Conservation (phyloP, 352 stramenopile species). For the Phytophthora palmivora region DNA sequence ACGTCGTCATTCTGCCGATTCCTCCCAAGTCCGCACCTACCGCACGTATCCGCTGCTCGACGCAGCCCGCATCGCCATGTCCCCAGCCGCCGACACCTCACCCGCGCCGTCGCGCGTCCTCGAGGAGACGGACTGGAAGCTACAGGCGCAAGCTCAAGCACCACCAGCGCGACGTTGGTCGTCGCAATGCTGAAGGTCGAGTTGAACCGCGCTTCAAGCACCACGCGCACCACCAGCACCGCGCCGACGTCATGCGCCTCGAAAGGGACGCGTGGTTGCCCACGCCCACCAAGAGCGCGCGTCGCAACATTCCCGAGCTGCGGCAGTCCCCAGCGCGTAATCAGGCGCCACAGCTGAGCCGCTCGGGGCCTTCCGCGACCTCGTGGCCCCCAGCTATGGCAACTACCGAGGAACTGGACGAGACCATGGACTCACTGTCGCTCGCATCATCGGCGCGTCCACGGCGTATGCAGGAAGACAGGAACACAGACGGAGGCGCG, state of each 20-base stretch:
- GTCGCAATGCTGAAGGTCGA: constrained; percentile 35
- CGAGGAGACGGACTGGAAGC: constrained; percentile 58
- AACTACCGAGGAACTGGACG: constrained; percentile 32
- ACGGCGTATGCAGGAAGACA: constrained; percentile 38
- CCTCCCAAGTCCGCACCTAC: constrained; percentile 4
- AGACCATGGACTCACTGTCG: constrained; percentile 38
- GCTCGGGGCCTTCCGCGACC: constrained; percentile 52
- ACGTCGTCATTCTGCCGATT: constrained; percentile 35
- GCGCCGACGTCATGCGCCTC: constrained; percentile 40
- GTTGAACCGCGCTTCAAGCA: constrained; percentile 48
- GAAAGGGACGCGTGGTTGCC: constrained; percentile 52
- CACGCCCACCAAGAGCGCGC: constrained; percentile 27
- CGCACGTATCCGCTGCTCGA: constrained; percentile 1
- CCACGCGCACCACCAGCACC: constrained; percentile 44
- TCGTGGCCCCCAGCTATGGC: constrained; percentile 60
- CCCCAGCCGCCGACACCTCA: constrained; percentile 31
- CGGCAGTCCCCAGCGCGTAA: constrained; percentile 20
- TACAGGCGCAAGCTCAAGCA: constrained; percentile 78
- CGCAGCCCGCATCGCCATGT: constrained; percentile 28
- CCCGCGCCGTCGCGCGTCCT: constrained; percentile 23
- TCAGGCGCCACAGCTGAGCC: constrained; percentile 39
- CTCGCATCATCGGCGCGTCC: constrained; percentile 56
- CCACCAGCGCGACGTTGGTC: constrained; percentile 60
- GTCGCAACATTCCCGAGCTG: constrained; percentile 47
- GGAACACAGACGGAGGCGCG: constrained; percentile 53